phyloP scores from a whole-genome alignment of 2,329 filamentous ascomycete species.

The Gliomastix tumulicola region DNA sequence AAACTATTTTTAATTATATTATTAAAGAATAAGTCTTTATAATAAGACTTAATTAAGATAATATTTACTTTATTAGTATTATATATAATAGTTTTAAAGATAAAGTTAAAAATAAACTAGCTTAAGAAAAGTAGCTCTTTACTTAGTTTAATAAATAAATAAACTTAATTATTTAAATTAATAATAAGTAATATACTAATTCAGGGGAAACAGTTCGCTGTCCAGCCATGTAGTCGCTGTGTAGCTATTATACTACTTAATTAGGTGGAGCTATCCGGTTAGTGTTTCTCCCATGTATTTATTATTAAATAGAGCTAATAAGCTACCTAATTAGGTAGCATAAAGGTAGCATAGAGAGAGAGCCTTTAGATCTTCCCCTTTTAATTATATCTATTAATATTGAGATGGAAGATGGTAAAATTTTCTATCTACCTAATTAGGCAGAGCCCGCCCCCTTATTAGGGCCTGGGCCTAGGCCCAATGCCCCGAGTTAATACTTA shows the following conservation, averaged over 20 bases:
- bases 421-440: too few species aligned
- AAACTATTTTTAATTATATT: neutral
- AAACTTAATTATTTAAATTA: neutral
- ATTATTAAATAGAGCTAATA: neutral
- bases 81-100: neutral
- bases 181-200: neutral
- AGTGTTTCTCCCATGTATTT: neutral
- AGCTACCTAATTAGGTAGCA: neutral
- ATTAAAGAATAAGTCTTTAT: neutral
- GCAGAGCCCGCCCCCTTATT: too few species aligned
- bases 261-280: too few species aligned
- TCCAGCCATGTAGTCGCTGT: neutral
- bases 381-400: too few species aligned
- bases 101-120: neutral
- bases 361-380: neutral
- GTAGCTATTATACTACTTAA: neutral
- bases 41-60: neutral
- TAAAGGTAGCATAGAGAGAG: neutral
- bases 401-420: too few species aligned
- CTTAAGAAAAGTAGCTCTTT: neutral
- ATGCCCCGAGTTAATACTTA: too few species aligned
- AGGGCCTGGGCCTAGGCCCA: too few species aligned
- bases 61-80: neutral
- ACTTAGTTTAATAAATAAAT: neutral
- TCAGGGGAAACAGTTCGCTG: neutral